phyloP scores from a whole-genome alignment of 441 rosid genomes.

The Cnidoscolus chayamansa region DNA sequence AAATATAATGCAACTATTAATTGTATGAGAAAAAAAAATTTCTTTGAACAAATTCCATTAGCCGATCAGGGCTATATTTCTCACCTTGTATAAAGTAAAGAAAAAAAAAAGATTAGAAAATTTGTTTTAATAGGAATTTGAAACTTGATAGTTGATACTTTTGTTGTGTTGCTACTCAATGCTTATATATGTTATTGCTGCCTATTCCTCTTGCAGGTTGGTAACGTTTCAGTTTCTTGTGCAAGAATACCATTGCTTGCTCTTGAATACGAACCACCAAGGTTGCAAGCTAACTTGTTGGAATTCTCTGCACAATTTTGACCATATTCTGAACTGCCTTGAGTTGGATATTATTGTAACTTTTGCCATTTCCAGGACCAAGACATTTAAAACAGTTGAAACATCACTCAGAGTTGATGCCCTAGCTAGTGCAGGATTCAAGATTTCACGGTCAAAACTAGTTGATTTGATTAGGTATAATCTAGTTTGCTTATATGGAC shows the following conservation, averaged over 20 bases:
- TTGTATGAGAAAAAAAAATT: not conserved
- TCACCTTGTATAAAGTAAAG: not conserved
- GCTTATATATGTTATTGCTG: not conserved
- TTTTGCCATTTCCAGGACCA: constrained; percentile 49
- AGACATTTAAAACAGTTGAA: constrained; percentile 63
- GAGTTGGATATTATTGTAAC: constrained; percentile 7
- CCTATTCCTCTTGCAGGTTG: constrained; percentile 45
- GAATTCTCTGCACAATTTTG: constrained; percentile 7
- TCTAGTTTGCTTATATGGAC: not conserved
- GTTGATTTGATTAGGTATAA: constrained; percentile 68
- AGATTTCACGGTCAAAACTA: constrained; percentile 80
- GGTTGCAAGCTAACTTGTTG: constrained; percentile 33
- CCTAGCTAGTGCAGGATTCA: constrained; percentile 91
- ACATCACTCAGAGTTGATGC: constrained; percentile 90
- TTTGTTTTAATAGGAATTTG: not conserved
- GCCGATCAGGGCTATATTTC: not conserved
- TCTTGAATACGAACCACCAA: constrained; percentile 83
- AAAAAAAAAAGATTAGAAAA: not conserved
- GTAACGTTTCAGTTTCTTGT: constrained; percentile 76
- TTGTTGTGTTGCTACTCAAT: not conserved
- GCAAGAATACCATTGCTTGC: constrained; percentile 72
- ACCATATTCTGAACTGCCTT: constrained; percentile 9
- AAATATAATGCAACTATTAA: not conserved
- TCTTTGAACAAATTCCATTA: not conserved
- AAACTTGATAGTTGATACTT: not conserved